These are phyloP conservation scores for Cajanus cajan DNA, from an alignment of 306 rosid genomes.

Conservation along the genomic window DNA sequence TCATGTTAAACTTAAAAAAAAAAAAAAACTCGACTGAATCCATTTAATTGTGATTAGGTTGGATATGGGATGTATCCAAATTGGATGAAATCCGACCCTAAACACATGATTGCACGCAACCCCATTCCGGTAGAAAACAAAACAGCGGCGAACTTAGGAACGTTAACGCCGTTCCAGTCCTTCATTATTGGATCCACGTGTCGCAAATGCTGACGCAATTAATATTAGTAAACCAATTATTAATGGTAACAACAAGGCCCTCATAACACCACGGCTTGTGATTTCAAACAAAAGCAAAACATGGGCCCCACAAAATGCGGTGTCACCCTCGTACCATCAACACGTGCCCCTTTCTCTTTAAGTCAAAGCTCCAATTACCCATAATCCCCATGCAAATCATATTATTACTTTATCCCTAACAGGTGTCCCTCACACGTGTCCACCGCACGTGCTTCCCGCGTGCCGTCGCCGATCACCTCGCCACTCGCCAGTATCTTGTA, in stretches of 20 bases:
- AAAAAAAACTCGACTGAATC: no score
- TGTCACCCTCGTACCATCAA: constrained; percentile 21
- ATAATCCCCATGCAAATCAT: constrained; percentile 54
- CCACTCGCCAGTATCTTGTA: constrained; percentile 25
- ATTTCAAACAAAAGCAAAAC: constrained; percentile 46
- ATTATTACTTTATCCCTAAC: constrained; percentile 41
- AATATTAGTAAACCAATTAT: constrained; percentile 23
- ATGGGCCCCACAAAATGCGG: constrained; percentile 30
- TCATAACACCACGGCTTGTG: constrained; percentile 41
- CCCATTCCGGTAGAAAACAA: background rate
- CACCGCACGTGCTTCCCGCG: constrained; percentile 21
- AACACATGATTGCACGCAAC: background rate
- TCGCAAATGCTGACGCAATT: constrained; percentile 50
- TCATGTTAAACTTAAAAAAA: no score
- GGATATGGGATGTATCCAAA: no score
- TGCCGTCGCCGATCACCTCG: background rate
- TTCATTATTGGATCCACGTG: constrained; percentile 64
- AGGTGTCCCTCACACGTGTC: constrained; percentile 49
- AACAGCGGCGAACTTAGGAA: background rate
- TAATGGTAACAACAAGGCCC: constrained; percentile 29
- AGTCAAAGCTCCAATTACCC: constrained; percentile 44
- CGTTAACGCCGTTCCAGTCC: background rate
- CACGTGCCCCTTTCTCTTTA: constrained; percentile 42
- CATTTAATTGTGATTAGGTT: no score
- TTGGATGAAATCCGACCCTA: no score